Base-by-base conservation (phyloP, 2,329 filamentous ascomycete species). In the Aspergillus fischeri region DNA sequence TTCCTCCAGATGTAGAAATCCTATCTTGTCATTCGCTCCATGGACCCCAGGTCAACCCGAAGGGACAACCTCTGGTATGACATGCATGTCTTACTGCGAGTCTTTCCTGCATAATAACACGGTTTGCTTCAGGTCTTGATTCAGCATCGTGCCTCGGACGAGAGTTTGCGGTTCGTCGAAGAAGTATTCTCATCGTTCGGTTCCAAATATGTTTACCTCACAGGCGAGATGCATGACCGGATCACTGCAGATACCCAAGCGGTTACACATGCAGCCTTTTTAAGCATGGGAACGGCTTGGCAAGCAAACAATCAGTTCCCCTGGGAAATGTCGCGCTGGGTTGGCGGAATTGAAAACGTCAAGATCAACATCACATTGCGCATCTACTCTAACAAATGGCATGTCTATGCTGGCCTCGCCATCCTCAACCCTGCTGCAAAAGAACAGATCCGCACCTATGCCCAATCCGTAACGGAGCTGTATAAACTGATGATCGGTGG, bases 361-460 rank as follows among this genome's bases (percentile, higher is more conserved):
- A 99, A 99, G 79, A 96, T 97, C 79, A 99, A 99, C 78, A 87
- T 97, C 65, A 97, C 92, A 65, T 80, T 99, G 64, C 92, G 94
- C 66, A 97, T 99, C 77, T 99, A 97, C 79, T 88, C 89, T 59
- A 96, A 97, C 75, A 99, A 97, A 76, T 99, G 95, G 95, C 95
- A 99, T 78, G 94, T 99, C 57, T 99, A 99, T 74, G 94, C 94
- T 21, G 94, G 94, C 0, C 87, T 99, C 8, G 94, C 95, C 10
- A 99, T 99, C 70, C 83, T 99, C 57, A 99, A 99, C 73, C 94
- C 94, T 0, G 89, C 92, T 57, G 94, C 94, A 3, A 90, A 89
- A 73, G 83, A 89, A 73, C 94, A 99, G 77, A 97, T 99, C 68
- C 85, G 89, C 55, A 92, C 97, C 79, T 99, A 97, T 73, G 93